phyloP scores from a whole-genome alignment of 805 yeast species.

The Barnettozyma siamensis region DNA sequence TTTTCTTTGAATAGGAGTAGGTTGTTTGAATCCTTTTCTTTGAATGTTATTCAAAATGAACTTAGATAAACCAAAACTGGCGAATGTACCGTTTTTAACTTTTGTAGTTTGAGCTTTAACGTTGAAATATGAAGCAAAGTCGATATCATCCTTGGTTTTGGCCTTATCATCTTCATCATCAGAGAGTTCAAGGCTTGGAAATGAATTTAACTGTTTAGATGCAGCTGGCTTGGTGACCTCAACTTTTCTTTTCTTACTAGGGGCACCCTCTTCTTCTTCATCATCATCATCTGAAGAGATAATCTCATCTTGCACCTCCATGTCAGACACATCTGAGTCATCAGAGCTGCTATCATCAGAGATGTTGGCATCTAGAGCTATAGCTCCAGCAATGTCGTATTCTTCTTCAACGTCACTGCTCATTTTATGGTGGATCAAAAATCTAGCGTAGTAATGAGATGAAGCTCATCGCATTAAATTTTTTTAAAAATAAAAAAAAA shows the following conservation, averaged over 20 bases:
- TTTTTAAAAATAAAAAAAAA: not conserved
- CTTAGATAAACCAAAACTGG: constrained; percentile 83
- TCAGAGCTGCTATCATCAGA: constrained; percentile 28
- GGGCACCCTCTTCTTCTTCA: constrained; percentile 21
- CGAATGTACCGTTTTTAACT: constrained; percentile 76
- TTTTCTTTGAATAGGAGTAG: constrained; percentile 97
- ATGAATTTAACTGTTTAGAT: constrained; percentile 17
- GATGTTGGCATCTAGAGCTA: constrained; percentile 42
- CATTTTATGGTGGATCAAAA: constrained; percentile 8
- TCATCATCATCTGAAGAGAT: constrained; percentile 46
- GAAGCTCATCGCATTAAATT: constrained; percentile 5
- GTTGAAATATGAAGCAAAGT: constrained; percentile 39
- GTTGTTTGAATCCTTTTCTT: constrained; percentile 86
- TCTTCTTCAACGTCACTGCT: constrained; percentile 41
- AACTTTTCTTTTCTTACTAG: constrained; percentile 23
- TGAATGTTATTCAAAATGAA: constrained; percentile 60
- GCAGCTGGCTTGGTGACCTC: constrained; percentile 8
- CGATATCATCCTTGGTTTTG: constrained; percentile 37
- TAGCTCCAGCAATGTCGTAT: constrained; percentile 56
- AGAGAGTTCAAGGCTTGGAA: constrained; percentile 49
- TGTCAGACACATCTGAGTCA: constrained; percentile 25
- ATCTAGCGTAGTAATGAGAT: too few relatives aligned
- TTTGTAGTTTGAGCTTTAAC: constrained; percentile 44
- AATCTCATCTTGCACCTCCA: constrained; percentile 49
- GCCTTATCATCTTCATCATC: constrained; percentile 39